Conservation (phyloP, 805 yeast species). For the Peterozyma toletana region DNA sequence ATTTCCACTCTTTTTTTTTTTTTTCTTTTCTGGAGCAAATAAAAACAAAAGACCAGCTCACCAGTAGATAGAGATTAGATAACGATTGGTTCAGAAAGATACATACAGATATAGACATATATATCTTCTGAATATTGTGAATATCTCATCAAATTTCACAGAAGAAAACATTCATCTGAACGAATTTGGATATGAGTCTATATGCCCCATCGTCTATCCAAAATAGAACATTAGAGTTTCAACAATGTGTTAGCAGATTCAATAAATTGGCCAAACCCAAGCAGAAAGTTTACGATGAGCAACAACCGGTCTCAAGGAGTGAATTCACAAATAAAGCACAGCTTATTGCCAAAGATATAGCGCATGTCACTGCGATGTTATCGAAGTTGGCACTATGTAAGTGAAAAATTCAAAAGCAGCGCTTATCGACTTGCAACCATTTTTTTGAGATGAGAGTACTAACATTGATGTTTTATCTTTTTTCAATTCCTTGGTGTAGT, state of each 20-base stretch:
- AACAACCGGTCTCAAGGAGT: slow-evolving; percentile 37
- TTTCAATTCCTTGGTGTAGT: slow-evolving; percentile 19
- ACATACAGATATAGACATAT: no score
- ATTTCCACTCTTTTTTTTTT: no score
- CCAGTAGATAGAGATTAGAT: no score
- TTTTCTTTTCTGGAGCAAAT: no score
- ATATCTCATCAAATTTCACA: no score
- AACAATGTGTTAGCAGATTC: slow-evolving; percentile 78
- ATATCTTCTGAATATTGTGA: no score
- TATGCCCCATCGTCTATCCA: slow-evolving; percentile 36
- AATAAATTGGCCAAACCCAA: slow-evolving; percentile 47
- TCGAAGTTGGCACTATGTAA: slow-evolving; percentile 62
- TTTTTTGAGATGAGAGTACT: not conserved
- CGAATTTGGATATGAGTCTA: slow-evolving; percentile 12
- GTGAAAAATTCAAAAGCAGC: slow-evolving; percentile 2
- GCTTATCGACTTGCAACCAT: not conserved
- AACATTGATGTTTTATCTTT: no score
- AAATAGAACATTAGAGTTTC: slow-evolving; percentile 89
- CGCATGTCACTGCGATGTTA: slow-evolving; percentile 74
- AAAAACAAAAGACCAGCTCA: no score
- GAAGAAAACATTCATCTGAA: no score
- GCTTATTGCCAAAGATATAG: slow-evolving; percentile 80
- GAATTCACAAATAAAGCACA: slow-evolving; percentile 72
- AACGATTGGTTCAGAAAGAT: no score
- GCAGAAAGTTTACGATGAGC: not conserved